These are phyloP conservation scores for Cystobasidium pallidum DNA, from an alignment of 1,284 basidiomycete genomes.

Conservation along the genomic window DNA sequence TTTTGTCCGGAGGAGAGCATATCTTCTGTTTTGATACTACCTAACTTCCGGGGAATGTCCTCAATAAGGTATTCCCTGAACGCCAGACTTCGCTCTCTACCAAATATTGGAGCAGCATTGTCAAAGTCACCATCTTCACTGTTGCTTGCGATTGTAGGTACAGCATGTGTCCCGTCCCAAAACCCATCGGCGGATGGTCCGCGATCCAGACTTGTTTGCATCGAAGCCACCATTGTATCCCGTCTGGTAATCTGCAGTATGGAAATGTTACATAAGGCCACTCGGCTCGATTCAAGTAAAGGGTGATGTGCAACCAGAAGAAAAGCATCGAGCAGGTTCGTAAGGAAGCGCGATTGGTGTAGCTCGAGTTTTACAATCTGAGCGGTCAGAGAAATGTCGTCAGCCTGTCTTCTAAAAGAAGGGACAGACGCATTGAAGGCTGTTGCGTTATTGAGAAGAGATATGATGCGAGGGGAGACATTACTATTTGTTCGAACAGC, in stretches of 20 bases:
- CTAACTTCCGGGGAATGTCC: background rate
- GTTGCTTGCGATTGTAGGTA: background rate
- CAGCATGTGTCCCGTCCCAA: background rate
- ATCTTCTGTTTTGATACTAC: background rate
- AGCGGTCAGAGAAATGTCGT: background rate
- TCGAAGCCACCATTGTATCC: background rate
- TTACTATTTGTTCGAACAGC: constrained; percentile 62
- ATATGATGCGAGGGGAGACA: constrained; percentile 82
- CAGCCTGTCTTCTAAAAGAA: background rate
- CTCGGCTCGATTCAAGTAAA: background rate
- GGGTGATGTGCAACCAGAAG: background rate
- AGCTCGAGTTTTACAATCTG: background rate
- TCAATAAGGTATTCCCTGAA: constrained; percentile 7
- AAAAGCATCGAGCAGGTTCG: background rate
- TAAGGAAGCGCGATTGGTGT: background rate
- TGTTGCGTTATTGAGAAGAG: constrained; percentile 63
- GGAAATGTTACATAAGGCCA: background rate
- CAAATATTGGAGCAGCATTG: background rate
- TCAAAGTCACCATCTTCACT: background rate
- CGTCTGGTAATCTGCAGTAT: background rate
- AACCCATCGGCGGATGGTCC: background rate
- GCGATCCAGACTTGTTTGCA: background rate
- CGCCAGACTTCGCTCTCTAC: background rate
- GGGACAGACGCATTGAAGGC: constrained; percentile 57
- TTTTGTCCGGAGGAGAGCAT: background rate